Evolutionary conservation across 768 basidiomycete species (phyloP).

Genomic region (Leccinum boreale): DNA sequence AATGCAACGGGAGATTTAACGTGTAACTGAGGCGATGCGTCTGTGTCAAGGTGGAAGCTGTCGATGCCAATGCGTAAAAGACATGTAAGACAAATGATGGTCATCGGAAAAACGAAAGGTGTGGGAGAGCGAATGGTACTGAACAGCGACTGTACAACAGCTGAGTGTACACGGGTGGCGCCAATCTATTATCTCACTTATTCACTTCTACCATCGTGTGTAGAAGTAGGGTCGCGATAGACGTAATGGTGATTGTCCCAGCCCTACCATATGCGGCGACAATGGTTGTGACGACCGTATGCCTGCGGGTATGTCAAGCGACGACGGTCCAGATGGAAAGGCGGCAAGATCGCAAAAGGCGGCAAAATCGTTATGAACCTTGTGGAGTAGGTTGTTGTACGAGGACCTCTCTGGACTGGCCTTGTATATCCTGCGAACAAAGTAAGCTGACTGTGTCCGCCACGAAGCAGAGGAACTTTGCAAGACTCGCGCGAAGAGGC

Average conservation of each 20-base stretch:
- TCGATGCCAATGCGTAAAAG: conserved; percentile 18
- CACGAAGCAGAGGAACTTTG: neutral
- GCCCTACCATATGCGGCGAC: conserved; percentile 3
- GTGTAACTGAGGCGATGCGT: conserved; percentile 5
- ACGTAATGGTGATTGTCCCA: conserved; percentile 2
- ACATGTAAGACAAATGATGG: conserved; percentile 24
- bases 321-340: conserved; percentile 7
- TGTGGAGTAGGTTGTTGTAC: conserved; percentile 75
- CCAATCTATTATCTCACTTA: conserved; percentile 13
- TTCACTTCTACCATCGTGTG: conserved; percentile 9
- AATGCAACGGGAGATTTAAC: conserved; percentile 15
- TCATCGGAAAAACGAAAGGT: conserved; percentile 18
- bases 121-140: conserved; percentile 14
- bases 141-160: conserved; percentile 23
- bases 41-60: conserved; percentile 8
- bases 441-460: conserved; percentile 7
- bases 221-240: conserved; percentile 7
- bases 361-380: conserved; percentile 41
- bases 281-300: conserved; percentile 1
- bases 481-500: neutral
- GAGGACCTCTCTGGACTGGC: conserved; percentile 59
- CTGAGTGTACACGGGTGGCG: conserved; percentile 17
- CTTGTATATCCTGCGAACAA: conserved; percentile 53
- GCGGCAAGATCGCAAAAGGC: conserved; percentile 1
- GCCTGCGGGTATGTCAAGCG: conserved; percentile 8